Evolutionary conservation across 1,139 yeast genomes (phyloP).

Genomic region (Hemisphaericaspora subhashii): DNA sequence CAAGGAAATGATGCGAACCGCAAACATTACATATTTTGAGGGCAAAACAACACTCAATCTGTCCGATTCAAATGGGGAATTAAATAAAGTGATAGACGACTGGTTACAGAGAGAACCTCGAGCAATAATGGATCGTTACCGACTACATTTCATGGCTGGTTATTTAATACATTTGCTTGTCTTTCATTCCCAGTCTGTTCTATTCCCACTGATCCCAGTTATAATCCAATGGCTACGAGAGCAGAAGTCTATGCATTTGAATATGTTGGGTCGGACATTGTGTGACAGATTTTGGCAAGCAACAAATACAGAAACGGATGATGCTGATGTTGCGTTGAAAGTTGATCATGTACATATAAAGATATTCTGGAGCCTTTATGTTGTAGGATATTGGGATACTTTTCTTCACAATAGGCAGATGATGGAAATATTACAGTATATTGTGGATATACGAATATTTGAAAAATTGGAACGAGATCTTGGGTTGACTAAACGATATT

Average conservation of each 20-base stretch:
- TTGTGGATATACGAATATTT: constrained; percentile 12
- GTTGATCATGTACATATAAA: constrained; percentile 15
- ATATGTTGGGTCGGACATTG: constrained; percentile 10
- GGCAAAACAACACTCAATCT: constrained; percentile 1
- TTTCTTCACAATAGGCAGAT: constrained; percentile 16
- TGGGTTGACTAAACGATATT: constrained; percentile 5
- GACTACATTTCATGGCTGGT: constrained; percentile 30
- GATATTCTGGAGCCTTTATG: constrained; percentile 31
- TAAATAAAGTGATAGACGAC: constrained; percentile 37
- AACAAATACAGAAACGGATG: constrained; percentile 1
- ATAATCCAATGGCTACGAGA: constrained; percentile 41
- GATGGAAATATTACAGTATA: constrained; percentile 16
- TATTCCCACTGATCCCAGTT: constrained; percentile 35
- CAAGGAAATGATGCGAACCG: constrained; percentile 31
- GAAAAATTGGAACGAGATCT: constrained; percentile 5
- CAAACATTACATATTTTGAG: constrained; percentile 36
- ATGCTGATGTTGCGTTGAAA: constrained; percentile 22
- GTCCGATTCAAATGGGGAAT: constrained; percentile 7
- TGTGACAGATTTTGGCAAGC: constrained; percentile 31
- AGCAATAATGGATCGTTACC: constrained; percentile 20
- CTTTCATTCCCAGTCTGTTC: constrained; percentile 32
- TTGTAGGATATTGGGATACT: constrained; percentile 32
- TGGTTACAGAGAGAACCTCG: constrained; percentile 39
- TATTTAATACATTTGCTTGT: constrained; percentile 36
- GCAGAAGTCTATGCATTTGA: constrained; percentile 12